Evolutionary conservation across 768 basidiomycete species (phyloP).

Genomic region (Lentinus brumalis): DNA sequence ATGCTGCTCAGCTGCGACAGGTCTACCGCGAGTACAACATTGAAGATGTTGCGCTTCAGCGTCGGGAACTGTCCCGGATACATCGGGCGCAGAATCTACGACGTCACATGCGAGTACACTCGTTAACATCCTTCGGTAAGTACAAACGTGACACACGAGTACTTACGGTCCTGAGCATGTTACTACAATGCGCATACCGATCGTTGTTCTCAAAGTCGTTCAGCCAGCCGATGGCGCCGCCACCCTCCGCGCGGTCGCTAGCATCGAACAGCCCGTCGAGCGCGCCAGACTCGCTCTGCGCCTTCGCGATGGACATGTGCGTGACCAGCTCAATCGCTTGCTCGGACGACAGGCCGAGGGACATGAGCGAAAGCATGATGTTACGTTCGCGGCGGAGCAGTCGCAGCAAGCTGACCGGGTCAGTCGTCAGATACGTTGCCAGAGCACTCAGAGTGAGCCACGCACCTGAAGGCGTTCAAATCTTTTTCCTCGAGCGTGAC

Average conservation of each 20-base stretch:
- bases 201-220: slow-evolving; percentile 89
- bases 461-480: slow-evolving; percentile 67
- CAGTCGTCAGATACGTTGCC: too few species aligned
- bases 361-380: slow-evolving; percentile 57
- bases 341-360: slow-evolving; percentile 59
- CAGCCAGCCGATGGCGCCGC: slow-evolving; percentile 77
- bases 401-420: slow-evolving; percentile 55
- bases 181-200: slow-evolving; percentile 43
- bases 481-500: slow-evolving; percentile 59
- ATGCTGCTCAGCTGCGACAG: slow-evolving; percentile 64
- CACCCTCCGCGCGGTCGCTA: slow-evolving; percentile 82
- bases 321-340: slow-evolving; percentile 78
- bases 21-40: slow-evolving; percentile 81
- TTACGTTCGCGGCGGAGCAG: slow-evolving; percentile 71
- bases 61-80: slow-evolving; percentile 80
- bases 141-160: not conserved
- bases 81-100: slow-evolving; percentile 71
- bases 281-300: slow-evolving; percentile 50
- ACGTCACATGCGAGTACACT: not conserved
- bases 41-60: slow-evolving; percentile 80
- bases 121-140: slow-evolving; percentile 8
- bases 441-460: not conserved
- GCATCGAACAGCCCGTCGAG: slow-evolving; percentile 87
- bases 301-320: slow-evolving; percentile 55
- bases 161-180: slow-evolving; percentile 19